Evolutionary conservation across 495 filamentous ascomycete genomes (phyloP).

Genomic region (Cetradonia linearis): DNA sequence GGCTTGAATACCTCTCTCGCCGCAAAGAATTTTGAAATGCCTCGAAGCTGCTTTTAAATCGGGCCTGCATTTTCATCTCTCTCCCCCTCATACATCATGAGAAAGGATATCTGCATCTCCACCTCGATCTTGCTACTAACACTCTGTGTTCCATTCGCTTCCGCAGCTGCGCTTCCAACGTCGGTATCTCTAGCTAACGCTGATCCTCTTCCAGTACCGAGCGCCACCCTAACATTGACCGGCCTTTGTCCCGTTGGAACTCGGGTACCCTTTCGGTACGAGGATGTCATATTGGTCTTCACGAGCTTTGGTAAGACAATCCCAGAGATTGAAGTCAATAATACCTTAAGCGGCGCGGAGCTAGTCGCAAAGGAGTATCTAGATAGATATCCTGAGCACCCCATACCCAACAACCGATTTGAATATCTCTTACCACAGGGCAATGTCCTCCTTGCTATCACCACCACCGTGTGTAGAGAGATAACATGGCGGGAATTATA

Average conservation of each 20-base stretch:
- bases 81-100: background rate
- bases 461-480: background rate
- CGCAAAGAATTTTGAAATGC: background rate
- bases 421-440: background rate
- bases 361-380: background rate
- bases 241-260: background rate
- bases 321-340: background rate
- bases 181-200: background rate
- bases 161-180: constrained; percentile 2
- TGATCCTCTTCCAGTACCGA: background rate
- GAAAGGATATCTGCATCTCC: background rate
- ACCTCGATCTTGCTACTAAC: background rate
- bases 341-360: background rate
- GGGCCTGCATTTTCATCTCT: background rate
- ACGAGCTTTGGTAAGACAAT: background rate
- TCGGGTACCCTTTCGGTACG: background rate
- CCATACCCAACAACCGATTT: constrained; percentile 6
- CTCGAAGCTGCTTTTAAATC: background rate
- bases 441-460: constrained; percentile 5
- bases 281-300: background rate
- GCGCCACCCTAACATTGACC: background rate
- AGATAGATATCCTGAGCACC: background rate
- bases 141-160: background rate
- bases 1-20: background rate
- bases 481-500: constrained; percentile 6